phyloP scores from a whole-genome alignment of 441 rosid genomes.

The Populus hybrid region DNA sequence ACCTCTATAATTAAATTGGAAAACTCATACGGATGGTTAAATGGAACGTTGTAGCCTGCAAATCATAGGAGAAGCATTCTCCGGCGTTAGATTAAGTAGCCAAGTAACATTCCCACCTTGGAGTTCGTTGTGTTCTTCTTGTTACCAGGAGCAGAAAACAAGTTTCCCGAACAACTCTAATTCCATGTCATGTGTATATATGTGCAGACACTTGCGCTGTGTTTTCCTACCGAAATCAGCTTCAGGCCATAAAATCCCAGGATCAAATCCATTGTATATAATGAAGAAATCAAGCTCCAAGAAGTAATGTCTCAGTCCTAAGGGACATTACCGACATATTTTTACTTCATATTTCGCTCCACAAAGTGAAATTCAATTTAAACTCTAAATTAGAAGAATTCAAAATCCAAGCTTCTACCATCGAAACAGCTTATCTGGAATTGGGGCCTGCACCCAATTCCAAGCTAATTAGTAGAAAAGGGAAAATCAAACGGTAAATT shows the following conservation, averaged over 20 bases:
- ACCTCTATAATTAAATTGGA: background rate
- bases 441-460: background rate
- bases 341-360: background rate
- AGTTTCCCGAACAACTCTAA: background rate
- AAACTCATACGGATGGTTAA: background rate
- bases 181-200: background rate
- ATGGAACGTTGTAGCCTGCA: background rate
- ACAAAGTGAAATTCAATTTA: background rate
- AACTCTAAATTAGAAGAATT: slow-evolving; percentile 2
- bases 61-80: no score
- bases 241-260: background rate
- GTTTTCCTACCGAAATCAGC: background rate
- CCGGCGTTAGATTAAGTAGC: no score
- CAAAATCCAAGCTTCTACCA: background rate
- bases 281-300: background rate
- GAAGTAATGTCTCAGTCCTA: background rate
- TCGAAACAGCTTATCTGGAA: background rate
- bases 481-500: background rate
- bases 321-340: background rate
- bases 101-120: no score
- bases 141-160: background rate
- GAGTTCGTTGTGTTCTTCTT: background rate
- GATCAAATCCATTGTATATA: background rate
- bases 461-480: background rate
- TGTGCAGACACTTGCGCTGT: background rate